Base-by-base conservation (phyloP, 2,329 filamentous ascomycete species). In the Massarina eburnea region DNA sequence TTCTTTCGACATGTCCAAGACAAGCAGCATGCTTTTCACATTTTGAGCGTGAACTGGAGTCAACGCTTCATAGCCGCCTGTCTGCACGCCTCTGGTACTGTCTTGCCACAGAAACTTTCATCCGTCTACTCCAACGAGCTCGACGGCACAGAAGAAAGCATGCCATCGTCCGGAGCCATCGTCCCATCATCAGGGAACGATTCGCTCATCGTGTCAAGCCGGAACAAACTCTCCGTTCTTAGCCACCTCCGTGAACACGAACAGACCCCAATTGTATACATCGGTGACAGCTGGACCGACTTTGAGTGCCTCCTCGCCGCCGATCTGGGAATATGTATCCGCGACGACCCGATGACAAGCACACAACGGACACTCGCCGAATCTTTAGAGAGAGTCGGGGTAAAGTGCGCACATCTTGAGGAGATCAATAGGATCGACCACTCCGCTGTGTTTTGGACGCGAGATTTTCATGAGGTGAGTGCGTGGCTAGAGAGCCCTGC, bases 11-110 rank as follows among this genome's bases (percentile, higher is more conserved):
- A 55, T 15, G 47, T 64, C 8, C 50, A 45, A 20, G 9, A 39
- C 6, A 39, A 39, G 26, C 12, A 27, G 18, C 49, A 59, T 20
- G 32, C 14, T 1, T 21, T 73, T 27, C 54, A 57, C 20, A 68
- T 78, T 15, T 38, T 77, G 5, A 76, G 73, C 41, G 75, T 77
- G 2, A 78, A 77, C 45, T 78, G 75, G 75, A 75, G 73, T 46
- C 61, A 59, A 15, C 56, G 55, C 1, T 76, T 76, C 45, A 76
- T 78, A 39, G 50, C 57, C 1, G 47, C 50, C 2, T 67, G 62
- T 36, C 48, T 70, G 5, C 32, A 36, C 9, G 43, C 58, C n/a
- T n/a, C 19, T 15, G n/a, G 9, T 12, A 20, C 15, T 10, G 24
- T 19, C 6, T 14, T 14, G 5, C 14, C 5, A 7, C 10, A 30